Conservation (phyloP, 768 basidiomycete genomes). For the Sporobolomyces phaffii region DNA sequence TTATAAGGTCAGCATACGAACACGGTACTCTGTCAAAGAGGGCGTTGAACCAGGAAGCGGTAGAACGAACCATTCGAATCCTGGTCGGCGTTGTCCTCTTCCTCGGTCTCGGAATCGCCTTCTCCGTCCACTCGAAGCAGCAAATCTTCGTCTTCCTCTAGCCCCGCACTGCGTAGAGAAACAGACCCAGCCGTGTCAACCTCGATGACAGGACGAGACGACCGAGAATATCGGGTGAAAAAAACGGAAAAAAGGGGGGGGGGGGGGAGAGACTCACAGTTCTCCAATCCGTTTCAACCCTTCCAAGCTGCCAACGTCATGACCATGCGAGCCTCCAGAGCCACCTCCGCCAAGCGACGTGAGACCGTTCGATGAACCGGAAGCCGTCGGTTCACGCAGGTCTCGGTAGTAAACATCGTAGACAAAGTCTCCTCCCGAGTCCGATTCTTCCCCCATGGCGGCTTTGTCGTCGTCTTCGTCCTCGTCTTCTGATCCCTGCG, state of each 20-base stretch:
- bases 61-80: constrained; percentile 23
- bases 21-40: not conserved
- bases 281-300: constrained; percentile 36
- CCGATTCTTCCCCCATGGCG: constrained; percentile 4
- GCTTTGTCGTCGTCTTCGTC: not conserved
- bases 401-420: constrained; percentile 43
- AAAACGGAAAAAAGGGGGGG: not conserved
- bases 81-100: constrained; percentile 39
- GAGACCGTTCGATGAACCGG: not conserved
- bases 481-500: not conserved
- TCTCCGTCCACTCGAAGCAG: constrained; percentile 7
- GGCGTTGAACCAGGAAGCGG: not conserved
- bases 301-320: constrained; percentile 19
- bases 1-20: no score
- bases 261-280: constrained; percentile 27
- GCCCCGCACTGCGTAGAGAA: constrained; percentile 14
- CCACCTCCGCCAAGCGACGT: not conserved
- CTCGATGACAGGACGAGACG: no score
- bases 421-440: constrained; percentile 31
- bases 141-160: constrained; percentile 32
- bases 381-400: not conserved
- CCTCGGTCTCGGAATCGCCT: constrained; percentile 15
- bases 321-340: constrained; percentile 11
- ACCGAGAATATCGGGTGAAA: not conserved
- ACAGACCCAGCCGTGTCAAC: not conserved